A percentile compares a stretch with the other conserved stretches of the same genome.
phyloP scores from a whole-genome alignment of 2,329 filamentous ascomycete species.

The Hymenoscyphus albidus region DNA sequence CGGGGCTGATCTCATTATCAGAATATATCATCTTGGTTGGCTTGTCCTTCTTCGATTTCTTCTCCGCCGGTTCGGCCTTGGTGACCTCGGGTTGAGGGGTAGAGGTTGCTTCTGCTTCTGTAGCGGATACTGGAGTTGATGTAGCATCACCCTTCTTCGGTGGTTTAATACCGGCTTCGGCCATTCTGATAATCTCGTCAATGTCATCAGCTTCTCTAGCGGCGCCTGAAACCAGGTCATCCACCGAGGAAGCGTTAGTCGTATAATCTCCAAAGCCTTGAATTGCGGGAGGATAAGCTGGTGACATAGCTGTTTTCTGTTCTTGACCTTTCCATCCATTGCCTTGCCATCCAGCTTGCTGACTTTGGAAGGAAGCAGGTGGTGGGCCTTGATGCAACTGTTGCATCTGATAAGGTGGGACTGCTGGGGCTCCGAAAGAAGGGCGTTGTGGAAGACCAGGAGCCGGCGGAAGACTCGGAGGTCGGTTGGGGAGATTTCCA shows the following conservation, averaged over 20 bases:
- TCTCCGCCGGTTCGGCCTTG: slow-evolving; percentile 48
- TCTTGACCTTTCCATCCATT: slow-evolving; percentile 37
- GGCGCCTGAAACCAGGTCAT: slow-evolving; percentile 46
- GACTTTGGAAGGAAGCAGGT: slow-evolving; percentile 23
- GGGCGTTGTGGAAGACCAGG: slow-evolving; percentile 59
- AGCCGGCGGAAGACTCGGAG: slow-evolving; percentile 51
- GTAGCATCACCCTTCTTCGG: slow-evolving; percentile 40
- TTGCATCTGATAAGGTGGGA: slow-evolving; percentile 48
- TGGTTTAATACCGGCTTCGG: slow-evolving; percentile 56
- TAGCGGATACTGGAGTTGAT: slow-evolving; percentile 42
- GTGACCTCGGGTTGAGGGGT: slow-evolving; percentile 36
- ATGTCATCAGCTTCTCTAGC: slow-evolving; percentile 55
- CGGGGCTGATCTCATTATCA: slow-evolving; percentile 74
- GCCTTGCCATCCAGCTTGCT: slow-evolving; percentile 35
- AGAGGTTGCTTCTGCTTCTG: slow-evolving; percentile 35
- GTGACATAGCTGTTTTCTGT: slow-evolving; percentile 38
- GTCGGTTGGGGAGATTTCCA: slow-evolving; percentile 45
- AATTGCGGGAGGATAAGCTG: slow-evolving; percentile 36
- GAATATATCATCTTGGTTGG: slow-evolving; percentile 76
- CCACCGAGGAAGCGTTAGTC: slow-evolving; percentile 43
- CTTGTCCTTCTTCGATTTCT: slow-evolving; percentile 63
- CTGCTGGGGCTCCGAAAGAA: slow-evolving; percentile 48
- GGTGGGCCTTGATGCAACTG: slow-evolving; percentile 52
- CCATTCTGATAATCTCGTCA: slow-evolving; percentile 61
- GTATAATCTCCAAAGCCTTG: slow-evolving; percentile 35